These are phyloP conservation scores for Wakefieldia striispora DNA, from an alignment of 768 basidiomycete genomes.

Conservation along the genomic window DNA sequence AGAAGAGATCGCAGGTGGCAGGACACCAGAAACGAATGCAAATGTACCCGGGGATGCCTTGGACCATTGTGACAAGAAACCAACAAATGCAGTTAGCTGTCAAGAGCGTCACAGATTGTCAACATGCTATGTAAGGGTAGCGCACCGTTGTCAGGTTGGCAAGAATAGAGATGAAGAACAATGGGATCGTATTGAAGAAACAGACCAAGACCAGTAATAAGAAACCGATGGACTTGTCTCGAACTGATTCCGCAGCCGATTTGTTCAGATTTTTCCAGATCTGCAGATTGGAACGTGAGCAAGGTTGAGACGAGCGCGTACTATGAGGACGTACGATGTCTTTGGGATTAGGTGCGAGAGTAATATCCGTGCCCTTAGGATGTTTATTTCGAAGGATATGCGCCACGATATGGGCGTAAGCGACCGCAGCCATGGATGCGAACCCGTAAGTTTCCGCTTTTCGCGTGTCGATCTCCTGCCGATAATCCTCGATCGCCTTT, in stretches of 20 bases:
- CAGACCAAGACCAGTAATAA: slow-evolving; percentile 74
- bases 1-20: slow-evolving; percentile 87
- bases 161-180: slow-evolving; percentile 85
- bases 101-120: slow-evolving; percentile 3
- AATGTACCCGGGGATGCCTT: slow-evolving; percentile 63
- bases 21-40: slow-evolving; percentile 85
- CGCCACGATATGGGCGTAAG: slow-evolving; percentile 86
- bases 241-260: slow-evolving; percentile 59
- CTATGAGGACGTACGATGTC: slow-evolving; percentile 60
- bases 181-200: slow-evolving; percentile 92
- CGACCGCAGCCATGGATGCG: slow-evolving; percentile 85
- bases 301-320: not conserved
- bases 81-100: slow-evolving; percentile 54
- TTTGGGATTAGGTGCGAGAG: slow-evolving; percentile 83
- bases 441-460: slow-evolving; percentile 91
- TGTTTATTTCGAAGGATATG: slow-evolving; percentile 64
- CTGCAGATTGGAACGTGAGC: slow-evolving; percentile 33
- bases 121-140: not conserved
- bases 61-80: slow-evolving; percentile 75
- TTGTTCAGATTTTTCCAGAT: slow-evolving; percentile 91
- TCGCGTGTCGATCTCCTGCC: slow-evolving; percentile 65
- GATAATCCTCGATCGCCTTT: slow-evolving; percentile 67
- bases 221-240: slow-evolving; percentile 76
- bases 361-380: slow-evolving; percentile 68
- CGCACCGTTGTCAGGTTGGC: slow-evolving; percentile 85